phyloP scores from a whole-genome alignment of 2,329 filamentous ascomycete genomes.

The Bipolaris zeicola region DNA sequence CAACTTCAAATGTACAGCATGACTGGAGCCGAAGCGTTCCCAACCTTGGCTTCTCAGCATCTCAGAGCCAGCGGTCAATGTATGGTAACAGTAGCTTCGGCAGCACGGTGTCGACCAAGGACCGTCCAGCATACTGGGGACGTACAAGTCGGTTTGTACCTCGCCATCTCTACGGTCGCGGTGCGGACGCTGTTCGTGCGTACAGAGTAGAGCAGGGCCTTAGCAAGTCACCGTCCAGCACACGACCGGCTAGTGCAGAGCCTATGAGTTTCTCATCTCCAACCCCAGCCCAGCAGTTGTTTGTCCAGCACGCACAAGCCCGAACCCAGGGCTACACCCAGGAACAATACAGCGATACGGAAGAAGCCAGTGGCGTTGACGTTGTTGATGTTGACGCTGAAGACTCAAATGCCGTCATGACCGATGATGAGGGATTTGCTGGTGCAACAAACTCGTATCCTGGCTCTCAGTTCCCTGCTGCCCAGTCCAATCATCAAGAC shows the following conservation, averaged over 20 bases:
- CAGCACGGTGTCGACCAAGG: constrained; percentile 13
- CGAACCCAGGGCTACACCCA: constrained; percentile 14
- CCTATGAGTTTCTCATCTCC: constrained; percentile 33
- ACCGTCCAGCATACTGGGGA: constrained; percentile 39
- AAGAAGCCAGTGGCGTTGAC: constrained; percentile 15
- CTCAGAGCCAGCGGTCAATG: constrained; percentile 16
- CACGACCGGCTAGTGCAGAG: constrained; percentile 23
- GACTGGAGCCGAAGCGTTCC: constrained; percentile 38
- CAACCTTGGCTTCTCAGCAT: constrained; percentile 22
- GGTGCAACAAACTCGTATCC: constrained; percentile 5
- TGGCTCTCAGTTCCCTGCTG: constrained; percentile 1
- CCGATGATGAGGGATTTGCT: constrained; percentile 19
- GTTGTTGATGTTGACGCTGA: constrained; percentile 14
- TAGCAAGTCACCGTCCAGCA: constrained; percentile 22
- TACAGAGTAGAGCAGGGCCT: constrained; percentile 29
- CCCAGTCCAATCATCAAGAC: not conserved
- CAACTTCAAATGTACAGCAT: constrained; percentile 20
- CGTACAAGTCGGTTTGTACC: constrained; percentile 45
- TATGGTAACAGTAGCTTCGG: constrained; percentile 24
- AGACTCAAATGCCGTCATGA: constrained; percentile 13
- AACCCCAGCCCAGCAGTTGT: constrained; percentile 29
- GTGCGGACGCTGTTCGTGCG: constrained; percentile 36
- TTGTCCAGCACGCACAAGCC: constrained; percentile 13
- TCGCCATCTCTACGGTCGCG: constrained; percentile 43
- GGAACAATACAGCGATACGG: constrained; percentile 18